phyloP scores from a whole-genome alignment of 129 eudicot species.

The Saposhnikovia divaricata region DNA sequence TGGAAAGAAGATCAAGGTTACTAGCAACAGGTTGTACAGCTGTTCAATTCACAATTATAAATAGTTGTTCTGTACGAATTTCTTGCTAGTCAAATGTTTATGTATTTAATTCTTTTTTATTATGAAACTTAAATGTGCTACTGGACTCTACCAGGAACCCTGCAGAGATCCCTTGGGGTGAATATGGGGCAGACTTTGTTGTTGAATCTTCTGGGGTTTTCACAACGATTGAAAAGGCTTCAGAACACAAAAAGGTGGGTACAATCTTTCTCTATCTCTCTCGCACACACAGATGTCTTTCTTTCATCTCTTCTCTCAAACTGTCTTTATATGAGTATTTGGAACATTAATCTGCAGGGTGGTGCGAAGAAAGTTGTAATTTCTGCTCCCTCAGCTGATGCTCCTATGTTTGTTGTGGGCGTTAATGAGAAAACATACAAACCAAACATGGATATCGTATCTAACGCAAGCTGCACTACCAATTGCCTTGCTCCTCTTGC shows the following conservation, averaged over 20 bases:
- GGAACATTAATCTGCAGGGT: constrained; percentile 45
- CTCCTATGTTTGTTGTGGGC: constrained; percentile 98
- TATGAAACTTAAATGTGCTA: neutral
- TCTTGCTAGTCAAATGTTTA: constrained; percentile 7
- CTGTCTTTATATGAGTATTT: constrained; percentile 11
- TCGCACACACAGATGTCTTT: neutral
- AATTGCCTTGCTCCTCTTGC: constrained; percentile 98
- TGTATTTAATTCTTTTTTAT: neutral
- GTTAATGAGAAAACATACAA: constrained; percentile 87
- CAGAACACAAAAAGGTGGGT: constrained; percentile 78
- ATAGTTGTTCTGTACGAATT: neutral
- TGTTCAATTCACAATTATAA: neutral
- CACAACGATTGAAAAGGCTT: constrained; percentile 79
- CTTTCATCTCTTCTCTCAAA: neutral
- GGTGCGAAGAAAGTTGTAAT: constrained; percentile 94
- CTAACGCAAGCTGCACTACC: constrained; percentile 96
- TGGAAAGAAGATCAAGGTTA: constrained; percentile 60
- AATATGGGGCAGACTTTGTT: constrained; percentile 84
- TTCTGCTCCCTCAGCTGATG: constrained; percentile 97
- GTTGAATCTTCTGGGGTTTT: constrained; percentile 95
- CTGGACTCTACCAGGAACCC: constrained; percentile 52
- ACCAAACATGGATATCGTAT: constrained; percentile 88
- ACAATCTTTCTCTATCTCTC: neutral
- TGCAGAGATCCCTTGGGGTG: constrained; percentile 93
- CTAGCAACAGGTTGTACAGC: constrained; percentile 63